These are phyloP conservation scores for Erigeron canadensis DNA, from an alignment of 129 eudicot species.

Conservation along the genomic window DNA sequence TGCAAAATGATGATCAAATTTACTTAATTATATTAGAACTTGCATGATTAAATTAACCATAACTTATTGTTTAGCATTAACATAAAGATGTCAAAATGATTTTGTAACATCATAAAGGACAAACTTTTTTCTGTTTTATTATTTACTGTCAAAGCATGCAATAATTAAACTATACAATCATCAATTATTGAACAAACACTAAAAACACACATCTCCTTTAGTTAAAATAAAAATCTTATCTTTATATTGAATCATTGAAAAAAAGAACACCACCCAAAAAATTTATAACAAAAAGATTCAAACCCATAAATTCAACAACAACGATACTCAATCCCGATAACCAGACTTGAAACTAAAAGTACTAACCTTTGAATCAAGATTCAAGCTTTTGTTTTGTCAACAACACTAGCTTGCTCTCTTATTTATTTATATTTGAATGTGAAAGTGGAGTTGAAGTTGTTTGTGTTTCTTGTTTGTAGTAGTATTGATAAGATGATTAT, in stretches of 20 bases:
- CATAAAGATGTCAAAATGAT: conserved; percentile 29
- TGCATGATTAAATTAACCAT: not conserved
- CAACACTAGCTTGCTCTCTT: conserved; percentile 21
- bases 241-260: not conserved
- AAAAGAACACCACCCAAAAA: not conserved
- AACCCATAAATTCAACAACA: not conserved
- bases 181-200: conserved; percentile 6
- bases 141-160: conserved; percentile 8
- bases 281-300: not conserved
- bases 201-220: conserved; percentile 8
- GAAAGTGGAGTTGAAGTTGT: conserved; percentile 16
- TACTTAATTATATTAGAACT: not conserved
- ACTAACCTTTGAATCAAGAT: conserved; percentile 33
- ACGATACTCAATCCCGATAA: not conserved
- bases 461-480: conserved; percentile 16
- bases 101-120: conserved; percentile 9
- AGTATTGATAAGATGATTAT: conserved; percentile 21
- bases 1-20: conserved; percentile 22
- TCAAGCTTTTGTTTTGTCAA: conserved; percentile 1
- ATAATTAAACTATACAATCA: conserved; percentile 3
- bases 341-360: conserved; percentile 6
- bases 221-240: not conserved
- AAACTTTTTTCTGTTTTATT: not conserved
- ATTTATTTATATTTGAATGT: not conserved
- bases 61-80: not conserved